Evolutionary conservation across 2,329 filamentous ascomycete genomes (phyloP), one percentile per base, ranked within the genome.

Genomic region (Aureobasidium musti): DNA sequence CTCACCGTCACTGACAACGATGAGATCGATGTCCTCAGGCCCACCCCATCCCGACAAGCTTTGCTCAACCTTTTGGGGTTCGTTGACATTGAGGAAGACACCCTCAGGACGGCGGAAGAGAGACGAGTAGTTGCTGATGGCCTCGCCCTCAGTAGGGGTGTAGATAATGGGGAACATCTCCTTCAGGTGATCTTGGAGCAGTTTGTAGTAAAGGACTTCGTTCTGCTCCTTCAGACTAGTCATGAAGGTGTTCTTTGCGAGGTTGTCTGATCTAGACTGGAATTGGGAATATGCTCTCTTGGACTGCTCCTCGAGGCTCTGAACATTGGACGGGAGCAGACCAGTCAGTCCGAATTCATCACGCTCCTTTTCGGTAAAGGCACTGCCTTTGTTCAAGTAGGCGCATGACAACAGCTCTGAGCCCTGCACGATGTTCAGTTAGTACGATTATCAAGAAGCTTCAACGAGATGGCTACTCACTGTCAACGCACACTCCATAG

Each of bases 81-180:
- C 86, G 21, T 86, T 81, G 56, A 96, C 89, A 71, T 90, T 91
- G 60, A 96, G 77, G 70, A 92, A 96, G 71, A 91, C 92, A 0
- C 92, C 92, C 70, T 94, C 89, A 0, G 92, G 91, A 21, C 86
- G 82, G 13, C 92, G 81, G 73, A 96, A 96, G 0, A 95, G 76
- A 0, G 88, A 80, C 0, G 91, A 95, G 74, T 91, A 96, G 69
- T 93, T 90, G 70, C 91, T 86, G 60, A 96, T 96, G 0, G 92
- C 92, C 47, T 96, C 91, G 10, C 91, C 91, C 78, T 96, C 92
- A 0, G 92, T 96, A 0, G 92, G 92, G 0, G 92, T 96, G 74
- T 96, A 97, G 33, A 96, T 91, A n/a, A 96, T 81, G 47, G 89
- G 87, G 73, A 96, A 93, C 90, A 96, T 95, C 74, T 96, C 91